Evolutionary conservation across 805 yeast species (phyloP), one percentile per base, ranked within the genome.

Genomic region (Candida tibetensis): DNA sequence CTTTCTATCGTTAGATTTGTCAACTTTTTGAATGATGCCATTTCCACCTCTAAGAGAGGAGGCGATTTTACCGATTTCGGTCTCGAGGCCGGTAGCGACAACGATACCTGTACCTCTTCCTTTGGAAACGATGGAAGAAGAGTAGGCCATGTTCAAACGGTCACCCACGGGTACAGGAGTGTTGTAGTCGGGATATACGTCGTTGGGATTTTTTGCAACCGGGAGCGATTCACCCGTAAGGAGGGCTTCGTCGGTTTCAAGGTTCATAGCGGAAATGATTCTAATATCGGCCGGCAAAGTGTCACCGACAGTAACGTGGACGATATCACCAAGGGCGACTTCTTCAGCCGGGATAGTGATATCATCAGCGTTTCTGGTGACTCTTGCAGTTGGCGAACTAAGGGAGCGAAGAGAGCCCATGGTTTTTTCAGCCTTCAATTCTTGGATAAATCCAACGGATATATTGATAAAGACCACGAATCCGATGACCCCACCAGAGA

Each of bases 51-150:
- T 63, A 32, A 82, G 62, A 6, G 84, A 76, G 31, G 69, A 60
- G 1, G 91, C 91, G 55, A 85, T 85, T 47, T 69, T 71, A 37
- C 93, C 93, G 46, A 84, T 82, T 62, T 84, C 88, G 3, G 91
- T 83, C 34, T 66, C 45, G 52, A 84, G 68, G 10, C 87, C 90
- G n/a, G 88, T 84, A 16, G 76, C 64, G 17, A 79, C 71, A 3
- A 70, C 89, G 38, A 84, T 72, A 46, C 87, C 90, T 5, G 74
- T 64, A 10, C 84, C 90, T 49, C 91, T 71, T 41, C 93, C 93
- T 50, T 83, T 85, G 5, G 86, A 66, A 22, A 82, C 88, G 14
- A 78, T 67, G 1, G 86, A 76, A 1, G 89, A 82, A 4, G 83
- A 72, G 50, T 64, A 84, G 0, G 81, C 88, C 82, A 84, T 72